Percentiles rank a stretch among this genome's conserved stretches.
Conservation (phyloP, 768 basidiomycete genomes). For the Imleria badia region DNA sequence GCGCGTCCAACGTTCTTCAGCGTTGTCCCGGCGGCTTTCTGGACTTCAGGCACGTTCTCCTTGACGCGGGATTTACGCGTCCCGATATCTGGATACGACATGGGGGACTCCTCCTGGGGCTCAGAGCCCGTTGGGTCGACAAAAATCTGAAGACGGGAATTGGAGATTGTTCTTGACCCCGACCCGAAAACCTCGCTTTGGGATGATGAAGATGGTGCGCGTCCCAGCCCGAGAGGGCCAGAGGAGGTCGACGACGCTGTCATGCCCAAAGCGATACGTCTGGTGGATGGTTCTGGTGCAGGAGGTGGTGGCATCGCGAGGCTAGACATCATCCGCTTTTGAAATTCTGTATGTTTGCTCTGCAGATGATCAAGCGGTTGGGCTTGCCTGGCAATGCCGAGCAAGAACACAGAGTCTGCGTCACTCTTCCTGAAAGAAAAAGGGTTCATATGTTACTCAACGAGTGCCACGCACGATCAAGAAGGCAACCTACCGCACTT, state of each 20-base stretch:
- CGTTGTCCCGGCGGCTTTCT: constrained; percentile 66
- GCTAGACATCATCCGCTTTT: constrained; percentile 81
- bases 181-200: constrained; percentile 32
- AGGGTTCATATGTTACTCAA: neutral
- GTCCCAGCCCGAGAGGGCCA: constrained; percentile 15
- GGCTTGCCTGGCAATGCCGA: constrained; percentile 86
- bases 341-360: constrained; percentile 79
- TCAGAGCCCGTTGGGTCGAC: constrained; percentile 64
- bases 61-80: constrained; percentile 77
- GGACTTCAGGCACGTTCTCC: constrained; percentile 71
- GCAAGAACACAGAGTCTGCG: constrained; percentile 85
- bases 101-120: constrained; percentile 42
- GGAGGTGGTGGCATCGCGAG: constrained; percentile 39
- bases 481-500: constrained; percentile 61
- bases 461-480: constrained; percentile 34
- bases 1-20: constrained; percentile 60
- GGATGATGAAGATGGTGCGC: constrained; percentile 13
- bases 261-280: constrained; percentile 48
- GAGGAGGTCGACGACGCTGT: constrained; percentile 41
- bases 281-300: constrained; percentile 35
- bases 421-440: constrained; percentile 64
- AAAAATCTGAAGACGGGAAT: constrained; percentile 65
- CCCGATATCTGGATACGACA: constrained; percentile 69
- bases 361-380: constrained; percentile 79
- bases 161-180: constrained; percentile 42